A percentile compares a stretch with the other conserved stretches of the same genome.
These are phyloP conservation scores for Diplodia mutila DNA, from an alignment of 2,329 filamentous ascomycete species.

Conservation along the genomic window DNA sequence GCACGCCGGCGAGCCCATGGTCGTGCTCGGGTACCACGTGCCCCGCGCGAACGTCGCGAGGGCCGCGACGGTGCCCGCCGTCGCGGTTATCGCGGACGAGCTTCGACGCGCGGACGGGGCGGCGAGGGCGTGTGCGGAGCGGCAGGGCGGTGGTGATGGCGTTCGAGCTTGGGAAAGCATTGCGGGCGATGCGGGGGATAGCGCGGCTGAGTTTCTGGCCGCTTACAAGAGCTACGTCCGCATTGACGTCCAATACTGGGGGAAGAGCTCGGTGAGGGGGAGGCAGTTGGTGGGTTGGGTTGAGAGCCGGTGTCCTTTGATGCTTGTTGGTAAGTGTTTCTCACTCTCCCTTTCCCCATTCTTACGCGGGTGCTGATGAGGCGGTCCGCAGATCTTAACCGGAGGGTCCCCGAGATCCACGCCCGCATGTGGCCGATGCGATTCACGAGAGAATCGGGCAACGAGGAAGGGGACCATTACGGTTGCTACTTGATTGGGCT, in stretches of 20 bases:
- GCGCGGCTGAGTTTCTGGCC: constrained; percentile 55
- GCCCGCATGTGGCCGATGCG: constrained; percentile 66
- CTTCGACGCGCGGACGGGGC: constrained; percentile 52
- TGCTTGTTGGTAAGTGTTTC: constrained; percentile 62
- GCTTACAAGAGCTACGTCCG: constrained; percentile 61
- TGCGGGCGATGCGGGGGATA: constrained; percentile 35
- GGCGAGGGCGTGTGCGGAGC: constrained; percentile 36
- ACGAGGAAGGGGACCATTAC: constrained; percentile 54
- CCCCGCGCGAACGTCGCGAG: constrained; percentile 65
- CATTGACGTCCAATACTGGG: constrained; percentile 69
- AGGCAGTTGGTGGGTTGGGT: constrained; percentile 65
- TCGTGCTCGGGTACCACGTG: constrained; percentile 64
- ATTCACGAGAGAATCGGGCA: constrained; percentile 45
- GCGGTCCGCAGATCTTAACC: constrained; percentile 56
- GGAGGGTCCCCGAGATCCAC: constrained; percentile 55
- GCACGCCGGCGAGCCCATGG: constrained; percentile 63
- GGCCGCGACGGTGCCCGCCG: constrained; percentile 58
- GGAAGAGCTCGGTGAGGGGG: constrained; percentile 58
- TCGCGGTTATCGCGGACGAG: constrained; percentile 57
- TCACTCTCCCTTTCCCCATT: not conserved
- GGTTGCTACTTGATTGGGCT: constrained; percentile 67
- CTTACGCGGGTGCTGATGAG: not conserved
- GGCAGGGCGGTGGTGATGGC: not conserved
- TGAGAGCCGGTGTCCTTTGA: constrained; percentile 61
- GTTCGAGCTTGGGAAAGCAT: constrained; percentile 52